Base-by-base conservation (phyloP, 1,139 yeast genomes). In the Zygoascus sp. region DNA sequence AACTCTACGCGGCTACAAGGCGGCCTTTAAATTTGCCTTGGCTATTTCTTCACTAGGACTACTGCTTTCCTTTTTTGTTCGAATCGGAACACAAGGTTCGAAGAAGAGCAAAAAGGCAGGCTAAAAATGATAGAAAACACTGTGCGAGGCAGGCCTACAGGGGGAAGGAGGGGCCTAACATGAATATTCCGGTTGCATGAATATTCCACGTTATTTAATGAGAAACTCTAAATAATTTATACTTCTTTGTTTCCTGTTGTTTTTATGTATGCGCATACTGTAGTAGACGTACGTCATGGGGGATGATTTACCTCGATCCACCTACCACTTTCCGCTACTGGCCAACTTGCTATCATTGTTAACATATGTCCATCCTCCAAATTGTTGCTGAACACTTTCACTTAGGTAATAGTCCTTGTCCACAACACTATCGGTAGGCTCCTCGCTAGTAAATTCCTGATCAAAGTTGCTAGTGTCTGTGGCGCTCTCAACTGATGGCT, bases 281-380 rank as follows among this genome's bases (percentile, higher is more conserved):
- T n/a, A n/a, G n/a, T n/a, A n/a, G n/a, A n/a, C n/a, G n/a, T n/a
- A n/a, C 28, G 28, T 10, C 7, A 7, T 7, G 28, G 9, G 28
- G n/a, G n/a, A 25, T 25, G n/a, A 10, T 25, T 3, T 25, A 25
- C n/a, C n/a, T n/a, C 28, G 8, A 10, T 10, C n/a, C 7, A 10
- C 8, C 28, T 17, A 56, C 59, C 59, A 56, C 32, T 51, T 48
- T 10, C 58, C 59, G 27, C 54, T 48, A 38, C 51, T 54, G 13
- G 59, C 61, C 28, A 58, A 48, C 42, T 53, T 55, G 34, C 59
- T 57, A 43, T 58, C 61, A 17, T 50, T 53, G 49, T 63, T 96
- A 48, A 87, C 88, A 65, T 89, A 90, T 1, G 97, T 90, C 98
- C 98, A 92, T 3, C 98, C 97, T 43, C 96, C 97, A 73, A 92